Percentiles rank a stretch among this genome's conserved stretches.
Conservation (phyloP, 2,329 filamentous ascomycete species). For the Scytalidium sp. region DNA sequence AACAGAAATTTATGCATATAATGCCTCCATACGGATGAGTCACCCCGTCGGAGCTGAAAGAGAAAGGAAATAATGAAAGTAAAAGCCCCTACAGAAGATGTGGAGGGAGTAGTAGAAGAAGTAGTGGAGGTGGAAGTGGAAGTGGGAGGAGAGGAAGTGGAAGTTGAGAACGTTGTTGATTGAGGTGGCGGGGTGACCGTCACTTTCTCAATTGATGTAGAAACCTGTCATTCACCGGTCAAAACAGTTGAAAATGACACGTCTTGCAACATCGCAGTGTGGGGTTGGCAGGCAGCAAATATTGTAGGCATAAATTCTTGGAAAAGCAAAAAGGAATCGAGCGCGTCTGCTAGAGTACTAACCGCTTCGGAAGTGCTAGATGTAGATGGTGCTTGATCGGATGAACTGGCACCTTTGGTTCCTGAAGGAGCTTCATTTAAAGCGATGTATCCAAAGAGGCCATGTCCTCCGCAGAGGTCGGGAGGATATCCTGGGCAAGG, state of each 20-base stretch:
- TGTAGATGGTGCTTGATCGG: conserved; percentile 12
- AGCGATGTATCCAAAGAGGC: conserved; percentile 63
- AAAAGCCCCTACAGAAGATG: background rate
- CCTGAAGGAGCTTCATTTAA: conserved; percentile 54
- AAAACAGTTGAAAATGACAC: conserved; percentile 1
- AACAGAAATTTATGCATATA: background rate
- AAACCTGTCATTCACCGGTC: background rate
- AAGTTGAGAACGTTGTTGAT: conserved; percentile 13
- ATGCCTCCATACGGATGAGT: background rate
- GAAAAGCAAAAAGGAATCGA: background rate
- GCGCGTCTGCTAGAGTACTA: conserved; percentile 13
- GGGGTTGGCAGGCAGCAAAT: background rate
- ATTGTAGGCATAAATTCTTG: background rate
- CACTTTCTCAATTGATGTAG: background rate
- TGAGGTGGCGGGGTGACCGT: background rate
- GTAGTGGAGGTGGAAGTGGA: conserved; percentile 27
- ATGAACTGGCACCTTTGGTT: conserved; percentile 35
- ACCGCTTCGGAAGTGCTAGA: conserved; percentile 12
- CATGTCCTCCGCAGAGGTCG: conserved; percentile 63
- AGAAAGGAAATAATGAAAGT: background rate
- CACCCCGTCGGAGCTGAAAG: background rate
- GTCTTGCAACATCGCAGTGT: background rate
- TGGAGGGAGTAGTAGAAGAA: conserved; percentile 5
- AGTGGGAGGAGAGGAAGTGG: conserved; percentile 13
- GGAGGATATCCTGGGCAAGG: conserved; percentile 66